Evolutionary conservation across 139 green algal species (phyloP).

Genomic region (Tetradesmus lagerheimii): DNA sequence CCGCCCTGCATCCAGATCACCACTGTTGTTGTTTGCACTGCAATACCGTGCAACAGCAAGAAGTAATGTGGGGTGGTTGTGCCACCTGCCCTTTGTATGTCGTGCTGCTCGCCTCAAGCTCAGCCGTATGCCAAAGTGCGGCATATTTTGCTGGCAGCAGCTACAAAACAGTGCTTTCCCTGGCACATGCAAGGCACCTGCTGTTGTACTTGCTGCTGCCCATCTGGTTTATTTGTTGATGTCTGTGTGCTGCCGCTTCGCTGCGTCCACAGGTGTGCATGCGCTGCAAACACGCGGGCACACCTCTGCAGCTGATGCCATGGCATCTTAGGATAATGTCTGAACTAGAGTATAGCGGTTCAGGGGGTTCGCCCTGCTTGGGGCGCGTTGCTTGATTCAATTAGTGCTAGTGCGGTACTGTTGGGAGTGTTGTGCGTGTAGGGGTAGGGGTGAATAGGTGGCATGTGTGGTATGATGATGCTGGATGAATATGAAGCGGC

Average conservation of each 20-base stretch:
- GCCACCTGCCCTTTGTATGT: neutral
- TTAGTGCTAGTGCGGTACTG: neutral
- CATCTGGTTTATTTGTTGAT: neutral
- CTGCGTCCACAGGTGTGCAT: neutral
- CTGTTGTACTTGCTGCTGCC: neutral
- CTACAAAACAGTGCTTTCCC: neutral
- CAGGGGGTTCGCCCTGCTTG: neutral
- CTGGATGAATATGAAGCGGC: neutral
- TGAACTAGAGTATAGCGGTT: neutral
- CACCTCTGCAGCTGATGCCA: neutral
- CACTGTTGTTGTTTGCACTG: neutral
- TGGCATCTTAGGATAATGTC: neutral
- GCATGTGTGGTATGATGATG: neutral
- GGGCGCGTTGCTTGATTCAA: neutral
- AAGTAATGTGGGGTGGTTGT: neutral
- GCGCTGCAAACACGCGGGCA: neutral
- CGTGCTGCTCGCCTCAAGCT: neutral
- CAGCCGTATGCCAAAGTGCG: neutral
- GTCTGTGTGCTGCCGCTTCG: neutral
- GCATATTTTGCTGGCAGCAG: neutral
- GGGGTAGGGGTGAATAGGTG: neutral
- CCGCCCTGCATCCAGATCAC: too few relatives aligned
- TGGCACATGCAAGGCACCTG: neutral
- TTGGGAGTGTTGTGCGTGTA: neutral
- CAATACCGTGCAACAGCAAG: neutral